These are phyloP conservation scores for Elasticomyces elasticus DNA, from an alignment of 495 filamentous ascomycete species.

Conservation along the genomic window DNA sequence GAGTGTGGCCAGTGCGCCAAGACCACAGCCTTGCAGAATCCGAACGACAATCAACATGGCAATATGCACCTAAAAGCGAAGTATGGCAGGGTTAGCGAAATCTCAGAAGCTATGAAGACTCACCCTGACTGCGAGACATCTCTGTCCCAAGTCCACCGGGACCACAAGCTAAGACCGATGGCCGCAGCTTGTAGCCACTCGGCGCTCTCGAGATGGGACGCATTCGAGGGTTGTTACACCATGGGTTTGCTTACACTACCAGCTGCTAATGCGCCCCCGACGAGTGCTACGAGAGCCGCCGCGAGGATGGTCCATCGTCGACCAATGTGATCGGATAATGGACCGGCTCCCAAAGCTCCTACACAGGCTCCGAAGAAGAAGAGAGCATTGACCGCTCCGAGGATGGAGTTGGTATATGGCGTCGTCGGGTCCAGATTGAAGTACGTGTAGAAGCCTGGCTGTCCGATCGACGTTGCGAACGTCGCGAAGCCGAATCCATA, in stretches of 20 bases:
- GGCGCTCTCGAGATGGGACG: too few species aligned
- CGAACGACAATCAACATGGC: constrained; percentile 23
- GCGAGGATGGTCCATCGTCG: constrained; percentile 16
- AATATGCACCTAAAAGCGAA: too few species aligned
- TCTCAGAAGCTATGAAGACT: too few species aligned
- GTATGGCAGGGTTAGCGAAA: too few species aligned
- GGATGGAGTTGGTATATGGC: constrained; percentile 24
- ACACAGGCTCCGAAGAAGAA: constrained; percentile 24
- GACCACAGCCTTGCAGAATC: constrained; percentile 6
- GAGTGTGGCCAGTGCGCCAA: constrained; percentile 5
- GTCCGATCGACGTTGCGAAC: constrained; percentile 23
- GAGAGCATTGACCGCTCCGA: constrained; percentile 26
- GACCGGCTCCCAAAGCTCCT: constrained; percentile 20
- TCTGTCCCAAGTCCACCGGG: too few species aligned
- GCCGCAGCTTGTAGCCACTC: too few species aligned
- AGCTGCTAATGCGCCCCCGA: constrained; percentile 25
- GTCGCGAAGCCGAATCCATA: constrained; percentile 25
- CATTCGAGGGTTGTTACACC: too few species aligned
- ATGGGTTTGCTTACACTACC: too few species aligned
- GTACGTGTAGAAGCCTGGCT: constrained; percentile 24
- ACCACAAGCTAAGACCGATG: too few species aligned
- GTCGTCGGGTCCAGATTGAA: constrained; percentile 22
- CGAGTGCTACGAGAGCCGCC: constrained; percentile 10
- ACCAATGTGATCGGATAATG: constrained; percentile 22
- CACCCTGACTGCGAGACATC: too few species aligned